These are phyloP conservation scores for Bifiguratus adelaidae DNA, from an alignment of 192 early-diverging fungal genomes.

Conservation along the genomic window DNA sequence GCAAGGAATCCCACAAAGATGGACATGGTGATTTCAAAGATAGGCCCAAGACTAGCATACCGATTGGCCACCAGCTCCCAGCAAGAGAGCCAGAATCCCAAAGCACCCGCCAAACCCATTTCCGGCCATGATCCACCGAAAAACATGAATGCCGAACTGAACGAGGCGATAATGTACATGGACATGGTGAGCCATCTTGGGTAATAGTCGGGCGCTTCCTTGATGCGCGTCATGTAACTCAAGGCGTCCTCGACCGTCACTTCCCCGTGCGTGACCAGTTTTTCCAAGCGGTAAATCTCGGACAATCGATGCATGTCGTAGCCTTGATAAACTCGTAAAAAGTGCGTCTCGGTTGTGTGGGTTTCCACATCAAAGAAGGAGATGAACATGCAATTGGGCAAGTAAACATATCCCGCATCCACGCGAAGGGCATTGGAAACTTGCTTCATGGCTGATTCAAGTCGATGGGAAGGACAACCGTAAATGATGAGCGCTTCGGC, in stretches of 20 bases:
- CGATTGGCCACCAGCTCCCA: slow-evolving; percentile 41
- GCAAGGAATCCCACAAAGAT: slow-evolving; percentile 34
- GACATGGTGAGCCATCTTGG: slow-evolving; percentile 46
- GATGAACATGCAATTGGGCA: slow-evolving; percentile 64
- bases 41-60: slow-evolving; percentile 29
- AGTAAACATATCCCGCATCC: slow-evolving; percentile 50
- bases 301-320: slow-evolving; percentile 62
- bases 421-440: slow-evolving; percentile 52
- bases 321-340: slow-evolving; percentile 42
- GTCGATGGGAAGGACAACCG: slow-evolving; percentile 54
- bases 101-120: slow-evolving; percentile 38
- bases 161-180: slow-evolving; percentile 40
- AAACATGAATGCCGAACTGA: slow-evolving; percentile 54
- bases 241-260: slow-evolving; percentile 55
- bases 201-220: slow-evolving; percentile 37
- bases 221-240: slow-evolving; percentile 46
- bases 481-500: slow-evolving; percentile 59
- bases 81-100: slow-evolving; percentile 34
- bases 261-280: slow-evolving; percentile 48
- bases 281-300: slow-evolving; percentile 50
- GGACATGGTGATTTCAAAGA: slow-evolving; percentile 34
- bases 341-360: slow-evolving; percentile 63
- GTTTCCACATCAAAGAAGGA: slow-evolving; percentile 62
- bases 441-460: slow-evolving; percentile 51
- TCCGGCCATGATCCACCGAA: slow-evolving; percentile 61